These are phyloP conservation scores for Pseudognaphalium luteoalbum DNA, from an alignment of 129 eudicot species.

Conservation along the genomic window DNA sequence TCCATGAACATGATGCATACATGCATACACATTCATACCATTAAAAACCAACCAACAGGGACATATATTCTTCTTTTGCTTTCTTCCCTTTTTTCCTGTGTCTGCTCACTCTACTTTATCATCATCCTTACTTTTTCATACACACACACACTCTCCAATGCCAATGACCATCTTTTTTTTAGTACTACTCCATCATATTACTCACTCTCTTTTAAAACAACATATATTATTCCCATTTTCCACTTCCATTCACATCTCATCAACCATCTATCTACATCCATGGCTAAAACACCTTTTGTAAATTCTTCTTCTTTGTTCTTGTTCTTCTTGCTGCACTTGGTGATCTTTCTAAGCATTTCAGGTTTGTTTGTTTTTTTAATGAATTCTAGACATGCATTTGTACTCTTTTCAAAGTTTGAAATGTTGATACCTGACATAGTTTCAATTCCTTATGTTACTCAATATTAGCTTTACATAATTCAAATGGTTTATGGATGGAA, in stretches of 20 bases:
- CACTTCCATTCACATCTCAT: conserved; percentile 28
- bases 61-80: conserved; percentile 38
- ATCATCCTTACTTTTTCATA: conserved; percentile 14
- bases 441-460: not conserved
- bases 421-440: not conserved
- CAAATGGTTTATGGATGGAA: not conserved
- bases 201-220: conserved; percentile 23
- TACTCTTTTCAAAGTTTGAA: not conserved
- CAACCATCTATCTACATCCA: conserved; percentile 30
- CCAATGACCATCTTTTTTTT: conserved; percentile 21
- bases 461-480: not conserved
- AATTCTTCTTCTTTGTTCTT: not conserved
- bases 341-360: conserved; percentile 30
- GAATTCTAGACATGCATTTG: not conserved
- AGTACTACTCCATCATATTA: not conserved
- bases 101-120: conserved; percentile 23
- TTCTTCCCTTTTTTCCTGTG: conserved; percentile 31
- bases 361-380: conserved; percentile 28
- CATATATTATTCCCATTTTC: not conserved
- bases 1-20: not conserved
- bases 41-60: conserved; percentile 8
- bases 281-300: conserved; percentile 39
- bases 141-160: conserved; percentile 27
- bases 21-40: conserved; percentile 25
- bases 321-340: conserved; percentile 38